Percentiles rank a stretch among this genome's conserved stretches.
Conservation (phyloP, 768 basidiomycete genomes). For the Gloeophyllum trabeum region DNA sequence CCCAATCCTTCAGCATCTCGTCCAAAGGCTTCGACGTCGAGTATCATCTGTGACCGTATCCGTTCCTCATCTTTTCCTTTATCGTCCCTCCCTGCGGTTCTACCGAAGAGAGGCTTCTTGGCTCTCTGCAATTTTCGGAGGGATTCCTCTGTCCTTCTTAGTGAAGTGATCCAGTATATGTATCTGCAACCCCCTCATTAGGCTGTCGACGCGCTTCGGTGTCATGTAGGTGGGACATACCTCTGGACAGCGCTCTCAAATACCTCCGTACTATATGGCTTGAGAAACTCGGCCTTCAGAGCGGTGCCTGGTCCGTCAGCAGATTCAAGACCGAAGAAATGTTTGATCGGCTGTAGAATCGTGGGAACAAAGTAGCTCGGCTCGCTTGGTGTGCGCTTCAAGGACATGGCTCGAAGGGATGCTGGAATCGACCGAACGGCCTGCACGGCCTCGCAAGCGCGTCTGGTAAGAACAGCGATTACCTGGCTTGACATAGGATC, state of each 20-base stretch:
- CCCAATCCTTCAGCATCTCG: conserved; percentile 64
- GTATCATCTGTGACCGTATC: conserved; percentile 73
- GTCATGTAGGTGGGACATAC: too few species aligned
- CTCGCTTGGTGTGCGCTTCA: conserved; percentile 58
- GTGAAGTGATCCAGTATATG: conserved; percentile 14
- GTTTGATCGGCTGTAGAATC: conserved; percentile 71
- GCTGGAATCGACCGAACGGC: conserved; percentile 83
- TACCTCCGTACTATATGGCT: conserved; percentile 44
- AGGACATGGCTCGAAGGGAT: conserved; percentile 81
- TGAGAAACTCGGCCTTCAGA: conserved; percentile 43
- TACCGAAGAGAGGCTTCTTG: conserved; percentile 67
- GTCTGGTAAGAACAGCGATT: conserved; percentile 55
- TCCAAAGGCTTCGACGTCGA: conserved; percentile 81
- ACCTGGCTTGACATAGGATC: conserved; percentile 54
- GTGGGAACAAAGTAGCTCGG: conserved; percentile 80
- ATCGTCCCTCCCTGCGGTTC: conserved; percentile 38
- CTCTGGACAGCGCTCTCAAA: conserved; percentile 62
- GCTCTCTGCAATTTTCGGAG: conserved; percentile 80
- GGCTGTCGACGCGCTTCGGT: too few species aligned
- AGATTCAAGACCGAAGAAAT: conserved; percentile 55
- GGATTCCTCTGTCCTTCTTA: conserved; percentile 91
- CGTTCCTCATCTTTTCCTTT: conserved; percentile 83
- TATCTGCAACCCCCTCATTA: too few species aligned
- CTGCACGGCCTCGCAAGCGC: conserved; percentile 79
- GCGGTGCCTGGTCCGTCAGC: conserved; percentile 47